These are phyloP conservation scores for Penicillium sp. DNA, from an alignment of 2,329 filamentous ascomycete genomes.

Conservation along the genomic window DNA sequence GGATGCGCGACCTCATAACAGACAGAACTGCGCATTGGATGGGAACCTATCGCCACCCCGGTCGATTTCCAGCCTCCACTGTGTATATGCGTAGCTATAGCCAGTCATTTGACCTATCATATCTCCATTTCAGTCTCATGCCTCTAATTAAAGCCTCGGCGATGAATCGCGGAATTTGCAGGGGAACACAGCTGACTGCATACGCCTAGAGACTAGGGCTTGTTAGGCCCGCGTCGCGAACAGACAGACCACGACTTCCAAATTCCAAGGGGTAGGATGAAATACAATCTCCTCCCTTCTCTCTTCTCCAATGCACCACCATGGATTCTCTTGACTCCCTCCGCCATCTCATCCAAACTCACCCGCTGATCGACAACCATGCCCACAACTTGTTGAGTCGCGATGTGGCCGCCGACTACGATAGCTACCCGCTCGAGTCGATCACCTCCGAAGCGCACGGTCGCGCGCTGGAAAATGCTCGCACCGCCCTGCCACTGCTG, in stretches of 20 bases:
- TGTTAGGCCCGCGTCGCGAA: neutral
- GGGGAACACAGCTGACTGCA: neutral
- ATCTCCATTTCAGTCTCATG: neutral
- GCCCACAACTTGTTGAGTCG: slow-evolving; percentile 48
- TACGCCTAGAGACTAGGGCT: neutral
- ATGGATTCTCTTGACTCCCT: slow-evolving; percentile 37
- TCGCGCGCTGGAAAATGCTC: slow-evolving; percentile 64
- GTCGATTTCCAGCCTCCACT: neutral
- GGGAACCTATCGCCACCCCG: neutral
- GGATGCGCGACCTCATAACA: neutral
- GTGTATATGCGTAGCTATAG: neutral
- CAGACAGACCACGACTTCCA: neutral
- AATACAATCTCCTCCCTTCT: slow-evolving; percentile 1
- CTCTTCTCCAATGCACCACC: slow-evolving; percentile 9
- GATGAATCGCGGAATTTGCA: neutral
- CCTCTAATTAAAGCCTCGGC: neutral
- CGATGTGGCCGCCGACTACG: slow-evolving; percentile 36
- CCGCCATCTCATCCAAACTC: slow-evolving; percentile 39
- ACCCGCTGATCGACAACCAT: slow-evolving; percentile 53
- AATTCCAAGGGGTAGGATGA: neutral
- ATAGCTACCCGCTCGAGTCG: slow-evolving; percentile 55
- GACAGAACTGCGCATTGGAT: neutral
- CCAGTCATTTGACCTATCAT: neutral
- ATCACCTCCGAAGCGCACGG: slow-evolving; percentile 75
- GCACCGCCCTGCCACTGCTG: slow-evolving; percentile 67